Percentiles rank a stretch among this genome's conserved stretches.
Evolutionary conservation across 768 basidiomycete genomes (phyloP).

Genomic region (Boletus sp.): DNA sequence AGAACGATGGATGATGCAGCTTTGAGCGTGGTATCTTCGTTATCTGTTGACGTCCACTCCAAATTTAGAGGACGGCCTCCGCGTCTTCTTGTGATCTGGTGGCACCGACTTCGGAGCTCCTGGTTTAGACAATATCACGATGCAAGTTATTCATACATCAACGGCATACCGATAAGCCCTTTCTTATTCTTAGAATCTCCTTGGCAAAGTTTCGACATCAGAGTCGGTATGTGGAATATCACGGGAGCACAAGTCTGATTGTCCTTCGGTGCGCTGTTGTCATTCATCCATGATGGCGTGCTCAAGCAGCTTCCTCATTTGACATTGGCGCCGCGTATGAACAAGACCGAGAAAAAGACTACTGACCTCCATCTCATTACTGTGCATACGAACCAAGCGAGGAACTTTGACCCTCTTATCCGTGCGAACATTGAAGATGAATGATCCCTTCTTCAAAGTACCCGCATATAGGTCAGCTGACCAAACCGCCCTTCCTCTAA

Average conservation of each 20-base stretch:
- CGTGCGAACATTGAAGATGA: constrained; percentile 89
- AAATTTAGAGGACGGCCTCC: not conserved
- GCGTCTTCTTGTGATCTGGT: not conserved
- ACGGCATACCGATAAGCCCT: not conserved
- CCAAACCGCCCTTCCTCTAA: constrained; percentile 97
- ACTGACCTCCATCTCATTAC: constrained; percentile 96
- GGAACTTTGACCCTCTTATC: constrained; percentile 98
- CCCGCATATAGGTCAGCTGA: constrained; percentile 97
- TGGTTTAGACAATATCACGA: not conserved
- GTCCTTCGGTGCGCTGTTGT: too few species aligned
- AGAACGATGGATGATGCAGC: not conserved
- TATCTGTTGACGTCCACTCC: not conserved
- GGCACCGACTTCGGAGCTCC: not conserved
- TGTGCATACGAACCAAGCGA: constrained; percentile 94
- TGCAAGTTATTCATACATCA: not conserved
- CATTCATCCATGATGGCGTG: too few species aligned
- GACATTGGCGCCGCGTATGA: not conserved
- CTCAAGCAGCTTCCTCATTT: too few species aligned
- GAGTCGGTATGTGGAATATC: not conserved
- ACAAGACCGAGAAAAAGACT: not conserved
- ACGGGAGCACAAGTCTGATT: not conserved
- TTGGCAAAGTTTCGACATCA: not conserved
- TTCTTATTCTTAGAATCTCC: not conserved
- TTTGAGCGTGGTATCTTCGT: not conserved
- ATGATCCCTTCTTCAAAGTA: constrained; percentile 77